Percentiles rank a stretch among this genome's conserved stretches.
Evolutionary conservation across 345 rosid genomes (phyloP).

Genomic region (Eucalyptus pumila): DNA sequence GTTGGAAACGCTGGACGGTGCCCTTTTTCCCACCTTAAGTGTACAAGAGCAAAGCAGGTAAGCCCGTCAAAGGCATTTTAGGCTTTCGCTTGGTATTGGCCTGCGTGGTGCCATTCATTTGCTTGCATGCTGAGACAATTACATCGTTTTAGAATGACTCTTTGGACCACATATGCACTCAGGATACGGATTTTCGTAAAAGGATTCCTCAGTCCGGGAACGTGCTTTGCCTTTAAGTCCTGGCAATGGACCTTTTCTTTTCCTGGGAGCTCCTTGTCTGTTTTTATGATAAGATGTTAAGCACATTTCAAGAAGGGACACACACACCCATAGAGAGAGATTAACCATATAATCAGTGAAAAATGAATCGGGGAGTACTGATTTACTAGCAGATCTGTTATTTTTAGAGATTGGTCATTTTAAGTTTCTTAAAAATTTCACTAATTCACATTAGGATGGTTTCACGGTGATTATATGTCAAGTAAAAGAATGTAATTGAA

Average conservation of each 20-base stretch:
- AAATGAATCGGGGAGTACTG: neutral
- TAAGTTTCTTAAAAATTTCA: neutral
- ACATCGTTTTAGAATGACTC: neutral
- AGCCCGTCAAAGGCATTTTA: neutral
- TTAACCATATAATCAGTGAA: neutral
- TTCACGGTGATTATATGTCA: neutral
- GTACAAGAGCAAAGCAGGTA: neutral
- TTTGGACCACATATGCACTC: slow-evolving; percentile 72
- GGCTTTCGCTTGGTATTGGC: neutral
- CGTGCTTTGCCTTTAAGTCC: slow-evolving; percentile 81
- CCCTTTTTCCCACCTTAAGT: neutral
- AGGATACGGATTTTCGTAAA: slow-evolving; percentile 82
- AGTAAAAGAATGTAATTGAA: neutral
- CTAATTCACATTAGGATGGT: neutral
- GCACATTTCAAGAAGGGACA: neutral
- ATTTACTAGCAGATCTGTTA: neutral
- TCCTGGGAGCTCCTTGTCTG: slow-evolving; percentile 88
- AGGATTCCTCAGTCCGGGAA: slow-evolving; percentile 79
- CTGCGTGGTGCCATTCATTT: neutral
- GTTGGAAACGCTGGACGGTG: neutral
- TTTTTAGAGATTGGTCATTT: neutral
- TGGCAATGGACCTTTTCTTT: slow-evolving; percentile 46
- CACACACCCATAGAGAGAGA: neutral
- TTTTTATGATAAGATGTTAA: neutral
- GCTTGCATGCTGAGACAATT: neutral